These are phyloP conservation scores for Dicorynia guianensis DNA, from an alignment of 306 rosid genomes.

Conservation along the genomic window DNA sequence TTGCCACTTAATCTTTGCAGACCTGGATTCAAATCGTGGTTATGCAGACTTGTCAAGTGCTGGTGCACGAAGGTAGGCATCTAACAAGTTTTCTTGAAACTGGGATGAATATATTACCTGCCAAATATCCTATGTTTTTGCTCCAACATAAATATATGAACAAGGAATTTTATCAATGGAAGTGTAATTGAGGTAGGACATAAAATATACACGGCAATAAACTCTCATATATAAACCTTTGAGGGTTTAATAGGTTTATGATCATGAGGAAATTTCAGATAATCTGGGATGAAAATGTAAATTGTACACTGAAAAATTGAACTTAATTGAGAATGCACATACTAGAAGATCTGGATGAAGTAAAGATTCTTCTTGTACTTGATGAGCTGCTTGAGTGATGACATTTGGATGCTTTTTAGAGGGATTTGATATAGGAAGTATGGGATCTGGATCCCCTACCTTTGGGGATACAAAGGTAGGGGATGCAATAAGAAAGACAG, in stretches of 20 bases:
- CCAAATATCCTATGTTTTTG: constrained; percentile 19
- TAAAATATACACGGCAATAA: constrained; percentile 12
- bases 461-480: too few species aligned
- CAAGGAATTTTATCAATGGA: neutral
- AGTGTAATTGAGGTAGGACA: constrained; percentile 27
- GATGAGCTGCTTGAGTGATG: constrained; percentile 25
- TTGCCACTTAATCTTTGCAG: constrained; percentile 33
- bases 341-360: constrained; percentile 21
- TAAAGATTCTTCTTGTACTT: constrained; percentile 24
- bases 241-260: constrained; percentile 24
- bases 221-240: neutral
- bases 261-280: too few species aligned
- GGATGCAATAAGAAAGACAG: too few species aligned
- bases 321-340: constrained; percentile 2
- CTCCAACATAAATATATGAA: too few species aligned
- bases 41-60: constrained; percentile 47
- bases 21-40: constrained; percentile 42
- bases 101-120: neutral
- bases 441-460: too few species aligned
- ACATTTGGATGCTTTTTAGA: constrained; percentile 18
- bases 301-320: neutral
- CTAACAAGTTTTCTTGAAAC: constrained; percentile 11
- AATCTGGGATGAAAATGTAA: too few species aligned
- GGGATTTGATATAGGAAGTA: neutral
- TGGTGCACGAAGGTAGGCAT: constrained; percentile 51